Evolutionary conservation across 1,284 basidiomycete species (phyloP), one percentile per base, ranked within the genome.

Genomic region (Spongispora temasekensis): DNA sequence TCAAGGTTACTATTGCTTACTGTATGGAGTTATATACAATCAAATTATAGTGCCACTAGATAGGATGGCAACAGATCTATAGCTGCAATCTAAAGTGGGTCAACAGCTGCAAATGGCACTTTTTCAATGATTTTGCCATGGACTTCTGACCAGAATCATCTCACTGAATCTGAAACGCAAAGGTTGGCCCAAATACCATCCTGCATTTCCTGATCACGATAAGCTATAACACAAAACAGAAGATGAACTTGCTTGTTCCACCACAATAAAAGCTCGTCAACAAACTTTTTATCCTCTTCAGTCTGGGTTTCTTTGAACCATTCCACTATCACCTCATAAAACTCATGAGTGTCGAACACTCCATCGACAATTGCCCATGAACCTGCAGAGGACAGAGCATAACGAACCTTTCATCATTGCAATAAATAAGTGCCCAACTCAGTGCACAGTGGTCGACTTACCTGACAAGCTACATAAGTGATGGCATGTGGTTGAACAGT

Each of bases 381-480:
- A 10, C 40, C 31, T 4, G 12, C 30, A 13, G 59, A 42, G 40
- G 40, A 42, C 17, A 42, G 40, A 21, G 40, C 40, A 23, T 8
- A 42, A 5, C 40, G 40, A 21, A 42, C n/a, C 40, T 42, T 4
- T 12, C n/a, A 23, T 4, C 21, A 12, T 5, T 42, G 8, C 40
- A 9, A 23, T 42, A n/a, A 42, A 8, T 12, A 13, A 13, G 5
- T 23, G 40, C 13, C 21, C 5, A 13, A 42, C 2, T 21, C 12
- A 12, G 23, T 37, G 4, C n/a, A 9, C 23, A n/a, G 17, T 23
- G 21, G 23, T 23, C 4, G 21, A 42, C 40, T 21, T 53, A 57
- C 50, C 50, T 57, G 50, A 50, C 48, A 58, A 50, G 52, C 57
- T 9, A 50, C 52, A 31, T 58, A 58, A n/a, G 53, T 54, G 32